Conservation (phyloP, 257 asterid species). For the Anisodus acutangulus region DNA sequence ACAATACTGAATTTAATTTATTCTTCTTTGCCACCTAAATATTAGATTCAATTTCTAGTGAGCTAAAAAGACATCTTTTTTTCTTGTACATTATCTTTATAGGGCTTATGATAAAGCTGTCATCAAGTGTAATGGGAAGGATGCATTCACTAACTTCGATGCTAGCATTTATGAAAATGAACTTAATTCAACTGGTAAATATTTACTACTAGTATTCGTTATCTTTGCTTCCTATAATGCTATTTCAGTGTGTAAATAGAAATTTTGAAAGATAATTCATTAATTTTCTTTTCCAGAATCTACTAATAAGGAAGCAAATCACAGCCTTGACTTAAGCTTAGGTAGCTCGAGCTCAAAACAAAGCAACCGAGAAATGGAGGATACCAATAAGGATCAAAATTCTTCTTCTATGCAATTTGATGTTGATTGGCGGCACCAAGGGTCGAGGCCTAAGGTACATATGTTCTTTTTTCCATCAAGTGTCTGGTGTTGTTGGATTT, state of each 20-base stretch:
- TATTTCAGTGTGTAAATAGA: not conserved
- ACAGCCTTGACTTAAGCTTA: slow-evolving; percentile 78
- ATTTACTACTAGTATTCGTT: not conserved
- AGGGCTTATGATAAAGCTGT: slow-evolving; percentile 98
- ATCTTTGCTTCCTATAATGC: not conserved
- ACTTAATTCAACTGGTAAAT: slow-evolving; percentile 54
- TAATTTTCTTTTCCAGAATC: slow-evolving; percentile 41
- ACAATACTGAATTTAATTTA: not conserved
- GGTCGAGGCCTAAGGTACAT: slow-evolving; percentile 56
- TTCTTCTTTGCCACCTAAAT: not conserved
- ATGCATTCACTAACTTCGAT: slow-evolving; percentile 83
- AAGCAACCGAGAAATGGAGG: slow-evolving; percentile 35
- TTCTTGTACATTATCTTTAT: not conserved
- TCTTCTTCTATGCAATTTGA: slow-evolving; percentile 47
- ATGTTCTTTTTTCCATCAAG: not conserved
- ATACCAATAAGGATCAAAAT: slow-evolving; percentile 37
- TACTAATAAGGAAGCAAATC: slow-evolving; percentile 49
- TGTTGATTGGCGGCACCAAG: slow-evolving; percentile 59
- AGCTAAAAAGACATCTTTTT: not conserved
- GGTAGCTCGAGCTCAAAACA: slow-evolving; percentile 61
- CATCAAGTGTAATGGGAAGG: slow-evolving; percentile 81
- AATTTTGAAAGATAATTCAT: not conserved
- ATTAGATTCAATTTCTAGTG: not conserved
- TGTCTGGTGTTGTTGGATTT: too few relatives aligned
- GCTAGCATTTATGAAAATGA: slow-evolving; percentile 73